phyloP scores from a whole-genome alignment of 495 filamentous ascomycete species.

The Neurospora sp. region DNA sequence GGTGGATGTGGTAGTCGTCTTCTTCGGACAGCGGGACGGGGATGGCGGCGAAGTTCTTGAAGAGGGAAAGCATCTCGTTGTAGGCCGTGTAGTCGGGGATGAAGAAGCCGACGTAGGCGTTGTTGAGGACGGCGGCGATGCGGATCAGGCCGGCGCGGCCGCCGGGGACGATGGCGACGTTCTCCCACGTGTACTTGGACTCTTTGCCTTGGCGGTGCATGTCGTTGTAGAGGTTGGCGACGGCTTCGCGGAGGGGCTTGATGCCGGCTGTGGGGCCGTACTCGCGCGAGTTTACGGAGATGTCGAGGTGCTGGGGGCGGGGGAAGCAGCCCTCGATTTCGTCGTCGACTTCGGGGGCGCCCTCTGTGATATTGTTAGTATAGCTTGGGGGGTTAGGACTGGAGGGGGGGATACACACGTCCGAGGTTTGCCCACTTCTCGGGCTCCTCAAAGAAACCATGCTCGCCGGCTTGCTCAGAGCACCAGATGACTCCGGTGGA shows the following conservation, averaged over 20 bases:
- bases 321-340: slow-evolving; percentile 84
- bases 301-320: slow-evolving; percentile 71
- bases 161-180: slow-evolving; percentile 95
- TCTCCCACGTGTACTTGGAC: slow-evolving; percentile 96
- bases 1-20: slow-evolving; percentile 84
- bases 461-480: slow-evolving; percentile 68
- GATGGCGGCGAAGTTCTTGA: slow-evolving; percentile 86
- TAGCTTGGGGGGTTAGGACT: not conserved
- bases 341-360: slow-evolving; percentile 89
- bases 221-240: slow-evolving; percentile 87
- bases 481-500: slow-evolving; percentile 83
- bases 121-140: slow-evolving; percentile 87
- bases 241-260: slow-evolving; percentile 39
- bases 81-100: slow-evolving; percentile 74
- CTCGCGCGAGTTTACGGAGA: slow-evolving; percentile 67
- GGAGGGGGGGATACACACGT: slow-evolving; percentile 22
- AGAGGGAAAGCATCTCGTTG: slow-evolving; percentile 91
- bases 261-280: slow-evolving; percentile 56
- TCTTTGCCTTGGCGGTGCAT: slow-evolving; percentile 80
- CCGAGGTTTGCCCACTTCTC: slow-evolving; percentile 85
- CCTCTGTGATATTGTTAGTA: slow-evolving; percentile 34
- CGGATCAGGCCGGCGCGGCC: slow-evolving; percentile 86
- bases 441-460: slow-evolving; percentile 75
- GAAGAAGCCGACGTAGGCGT: slow-evolving; percentile 83
- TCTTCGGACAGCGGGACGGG: slow-evolving; percentile 74